Evolutionary conservation across 805 yeast species (phyloP), one percentile per base, ranked within the genome.

Genomic region (Monosporozyma yasuniensis): DNA sequence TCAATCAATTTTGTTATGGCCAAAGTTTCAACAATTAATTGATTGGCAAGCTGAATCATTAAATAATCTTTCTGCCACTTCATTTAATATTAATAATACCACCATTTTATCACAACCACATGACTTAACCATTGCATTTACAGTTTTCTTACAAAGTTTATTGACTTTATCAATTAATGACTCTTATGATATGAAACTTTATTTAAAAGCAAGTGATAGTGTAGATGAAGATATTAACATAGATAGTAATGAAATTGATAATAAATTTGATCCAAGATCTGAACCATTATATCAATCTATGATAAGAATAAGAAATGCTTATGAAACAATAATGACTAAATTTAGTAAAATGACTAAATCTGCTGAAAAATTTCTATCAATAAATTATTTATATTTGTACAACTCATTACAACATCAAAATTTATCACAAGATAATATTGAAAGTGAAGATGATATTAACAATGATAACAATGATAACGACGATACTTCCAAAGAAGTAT

Each of bases 281-380:
- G 97, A 87, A 56, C 96, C 96, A 1, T 70, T 91, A 7, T 78
- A 78, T 41, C 80, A 76, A 54, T 81, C 89, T 1, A 73, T 91
- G 6, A 73, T 72, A 4, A 73, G 96, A 49, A 66, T 91, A 35
- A 72, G 91, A 49, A 81, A 80, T 58, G 96, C 87, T 54, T 90
- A 81, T 62, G 98, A 93, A 61, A 79, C 79, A 21, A 75, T 81
- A 1, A 67, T 90, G 63, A 86, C 93, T 2, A 87, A 83, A 58
- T 65, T 88, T 48, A 78, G 87, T 56, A 72, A 69, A 47, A 73
- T 69, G 48, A 62, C 75, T 4, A 80, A 76, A 48, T 75, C 78
- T 52, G 65, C 76, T 10, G 96, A 88, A 61, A 66, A 77, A 43
- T 87, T 89, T 60, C 70, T 90, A 48, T 84, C 80, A 62, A 84